phyloP scores from a whole-genome alignment of 2,329 filamentous ascomycete species.

The Verticillium albo-atrum region DNA sequence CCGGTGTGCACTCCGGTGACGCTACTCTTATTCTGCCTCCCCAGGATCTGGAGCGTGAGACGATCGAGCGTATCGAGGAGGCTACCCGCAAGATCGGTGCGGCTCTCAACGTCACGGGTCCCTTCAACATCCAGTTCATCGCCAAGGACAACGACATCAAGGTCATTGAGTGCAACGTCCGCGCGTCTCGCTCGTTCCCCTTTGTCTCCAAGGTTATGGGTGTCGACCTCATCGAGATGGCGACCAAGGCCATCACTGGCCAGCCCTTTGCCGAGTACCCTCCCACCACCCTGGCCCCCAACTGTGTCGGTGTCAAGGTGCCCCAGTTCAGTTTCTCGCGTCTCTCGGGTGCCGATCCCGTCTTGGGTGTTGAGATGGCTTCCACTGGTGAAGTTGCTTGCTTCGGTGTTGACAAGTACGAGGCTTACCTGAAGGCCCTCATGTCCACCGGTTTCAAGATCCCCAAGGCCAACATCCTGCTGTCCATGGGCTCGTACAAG shows the following conservation, averaged over 20 bases:
- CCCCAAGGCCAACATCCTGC: constrained; percentile 88
- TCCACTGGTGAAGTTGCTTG: constrained; percentile 97
- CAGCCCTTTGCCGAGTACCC: constrained; percentile 81
- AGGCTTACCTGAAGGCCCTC: constrained; percentile 94
- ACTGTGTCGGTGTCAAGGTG: constrained; percentile 95
- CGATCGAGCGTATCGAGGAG: constrained; percentile 86
- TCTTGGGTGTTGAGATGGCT: constrained; percentile 97
- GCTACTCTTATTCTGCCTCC: constrained; percentile 93
- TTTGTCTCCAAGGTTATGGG: constrained; percentile 99
- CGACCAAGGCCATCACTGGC: constrained; percentile 92
- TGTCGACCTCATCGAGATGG: constrained; percentile 96
- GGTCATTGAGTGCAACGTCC: constrained; percentile 98
- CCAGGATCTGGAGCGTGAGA: constrained; percentile 86
- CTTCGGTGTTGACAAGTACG: constrained; percentile 93
- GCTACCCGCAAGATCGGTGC: constrained; percentile 93
- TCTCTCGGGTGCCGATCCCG: constrained; percentile 90
- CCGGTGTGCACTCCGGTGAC: constrained; percentile 96
- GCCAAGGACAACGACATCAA: constrained; percentile 99
- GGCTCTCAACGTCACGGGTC: constrained; percentile 91
- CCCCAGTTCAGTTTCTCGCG: constrained; percentile 99
- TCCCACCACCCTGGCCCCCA: constrained; percentile 64
- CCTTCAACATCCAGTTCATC: constrained; percentile 99
- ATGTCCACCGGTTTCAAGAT: constrained; percentile 95
- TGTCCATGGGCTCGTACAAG: constrained; percentile 96
- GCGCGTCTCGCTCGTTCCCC: constrained; percentile 92